These are phyloP conservation scores for Aaosphaeria pasadenensis DNA, from an alignment of 2,329 filamentous ascomycete species.

Conservation along the genomic window DNA sequence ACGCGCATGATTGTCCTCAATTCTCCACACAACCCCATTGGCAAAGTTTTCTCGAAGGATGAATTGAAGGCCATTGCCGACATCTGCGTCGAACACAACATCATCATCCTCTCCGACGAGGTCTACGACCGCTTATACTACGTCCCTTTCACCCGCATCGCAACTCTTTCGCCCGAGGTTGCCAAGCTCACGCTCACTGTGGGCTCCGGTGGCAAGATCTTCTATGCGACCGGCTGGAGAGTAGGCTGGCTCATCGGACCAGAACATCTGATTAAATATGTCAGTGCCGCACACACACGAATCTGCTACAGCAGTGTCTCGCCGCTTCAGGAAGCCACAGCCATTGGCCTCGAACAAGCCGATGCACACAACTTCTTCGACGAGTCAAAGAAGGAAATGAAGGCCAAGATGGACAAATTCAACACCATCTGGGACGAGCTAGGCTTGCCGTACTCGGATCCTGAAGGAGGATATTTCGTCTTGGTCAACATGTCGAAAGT, in stretches of 20 bases:
- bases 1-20: slow-evolving; percentile 97
- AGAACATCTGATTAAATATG: slow-evolving; percentile 83
- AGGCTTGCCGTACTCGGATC: slow-evolving; percentile 69
- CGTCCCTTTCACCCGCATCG: slow-evolving; percentile 88
- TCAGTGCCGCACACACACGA: slow-evolving; percentile 86
- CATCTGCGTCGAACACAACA: slow-evolving; percentile 86
- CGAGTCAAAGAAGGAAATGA: slow-evolving; percentile 79
- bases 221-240: slow-evolving; percentile 96
- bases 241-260: slow-evolving; percentile 94
- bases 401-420: slow-evolving; percentile 81
- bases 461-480: slow-evolving; percentile 96
- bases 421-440: slow-evolving; percentile 60
- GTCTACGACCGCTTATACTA: slow-evolving; percentile 95
- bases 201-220: slow-evolving; percentile 95
- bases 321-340: slow-evolving; percentile 89
- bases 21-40: slow-evolving; percentile 89
- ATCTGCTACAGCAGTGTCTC: slow-evolving; percentile 96
- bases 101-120: slow-evolving; percentile 73
- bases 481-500: slow-evolving; percentile 91
- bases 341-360: slow-evolving; percentile 90
- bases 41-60: slow-evolving; percentile 84
- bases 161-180: slow-evolving; percentile 85
- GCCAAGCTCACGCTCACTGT: slow-evolving; percentile 87
- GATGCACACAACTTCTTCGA: slow-evolving; percentile 86
- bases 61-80: slow-evolving; percentile 84